These are phyloP conservation scores for Paraglomus brasilianum DNA, from an alignment of 192 early-diverging fungal genomes.

Conservation along the genomic window DNA sequence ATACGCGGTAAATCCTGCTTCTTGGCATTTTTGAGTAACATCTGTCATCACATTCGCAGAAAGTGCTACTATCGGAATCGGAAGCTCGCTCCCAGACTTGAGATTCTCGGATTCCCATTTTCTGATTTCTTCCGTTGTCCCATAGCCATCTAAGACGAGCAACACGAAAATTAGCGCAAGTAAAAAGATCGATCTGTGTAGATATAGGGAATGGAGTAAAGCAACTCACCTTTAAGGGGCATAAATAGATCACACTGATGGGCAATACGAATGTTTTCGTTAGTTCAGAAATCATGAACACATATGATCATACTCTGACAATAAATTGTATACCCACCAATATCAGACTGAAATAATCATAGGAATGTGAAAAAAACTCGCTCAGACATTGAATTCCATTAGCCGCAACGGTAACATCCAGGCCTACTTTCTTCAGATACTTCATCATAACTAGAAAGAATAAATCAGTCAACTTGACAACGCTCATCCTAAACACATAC, in stretches of 20 bases:
- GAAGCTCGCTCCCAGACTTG: slow-evolving; percentile 26
- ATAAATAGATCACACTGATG: slow-evolving; percentile 57
- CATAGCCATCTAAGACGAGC: slow-evolving; percentile 49
- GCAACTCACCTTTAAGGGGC: slow-evolving; percentile 50
- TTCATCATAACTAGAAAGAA: slow-evolving; percentile 39
- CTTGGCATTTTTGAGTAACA: slow-evolving; percentile 47
- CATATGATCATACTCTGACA: neutral
- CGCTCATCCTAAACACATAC: too few relatives aligned
- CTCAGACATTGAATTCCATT: slow-evolving; percentile 52
- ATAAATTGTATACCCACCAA: slow-evolving; percentile 34
- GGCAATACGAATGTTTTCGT: neutral
- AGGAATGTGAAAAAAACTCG: slow-evolving; percentile 43
- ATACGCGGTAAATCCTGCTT: slow-evolving; percentile 52
- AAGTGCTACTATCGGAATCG: slow-evolving; percentile 55
- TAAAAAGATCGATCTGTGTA: neutral
- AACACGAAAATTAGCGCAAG: neutral
- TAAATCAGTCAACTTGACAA: too few relatives aligned
- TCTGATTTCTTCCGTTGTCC: slow-evolving; percentile 49
- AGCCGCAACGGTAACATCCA: slow-evolving; percentile 45
- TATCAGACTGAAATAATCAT: slow-evolving; percentile 48
- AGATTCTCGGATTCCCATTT: slow-evolving; percentile 48
- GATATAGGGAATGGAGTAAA: neutral
- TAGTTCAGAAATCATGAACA: neutral
- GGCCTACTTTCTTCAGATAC: slow-evolving; percentile 49
- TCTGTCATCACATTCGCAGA: slow-evolving; percentile 61